These are phyloP conservation scores for Talaromyces nanjingensis DNA, from an alignment of 495 filamentous ascomycete genomes.

Conservation along the genomic window DNA sequence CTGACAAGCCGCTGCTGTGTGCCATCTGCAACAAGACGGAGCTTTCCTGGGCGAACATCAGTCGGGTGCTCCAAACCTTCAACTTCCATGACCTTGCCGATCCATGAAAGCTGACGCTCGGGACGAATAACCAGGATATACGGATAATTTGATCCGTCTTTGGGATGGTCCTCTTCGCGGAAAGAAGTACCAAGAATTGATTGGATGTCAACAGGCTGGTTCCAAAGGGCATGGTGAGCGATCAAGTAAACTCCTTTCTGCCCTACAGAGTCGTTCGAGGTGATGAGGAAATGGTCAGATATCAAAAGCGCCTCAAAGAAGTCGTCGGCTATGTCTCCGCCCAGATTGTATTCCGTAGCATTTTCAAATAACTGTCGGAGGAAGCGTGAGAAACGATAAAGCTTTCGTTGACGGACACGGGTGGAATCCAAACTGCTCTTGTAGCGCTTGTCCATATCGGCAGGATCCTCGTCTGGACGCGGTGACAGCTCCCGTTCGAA, in stretches of 20 bases:
- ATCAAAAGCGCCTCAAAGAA: slow-evolving; percentile 77
- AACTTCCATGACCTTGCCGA: slow-evolving; percentile 65
- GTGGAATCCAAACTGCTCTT: slow-evolving; percentile 93
- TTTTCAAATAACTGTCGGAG: slow-evolving; percentile 92
- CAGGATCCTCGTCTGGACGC: slow-evolving; percentile 69
- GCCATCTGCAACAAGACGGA: slow-evolving; percentile 86
- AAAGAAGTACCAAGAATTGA: slow-evolving; percentile 83
- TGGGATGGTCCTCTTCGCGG: slow-evolving; percentile 60
- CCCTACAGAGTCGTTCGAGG: slow-evolving; percentile 49
- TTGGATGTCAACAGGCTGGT: slow-evolving; percentile 70
- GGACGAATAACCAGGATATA: slow-evolving; percentile 83
- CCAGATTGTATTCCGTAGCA: slow-evolving; percentile 82
- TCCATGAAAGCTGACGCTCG: slow-evolving; percentile 73
- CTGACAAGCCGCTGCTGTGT: slow-evolving; percentile 71
- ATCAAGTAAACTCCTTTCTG: slow-evolving; percentile 75
- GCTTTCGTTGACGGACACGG: slow-evolving; percentile 83
- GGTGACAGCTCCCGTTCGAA: slow-evolving; percentile 88
- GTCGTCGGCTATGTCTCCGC: slow-evolving; percentile 55
- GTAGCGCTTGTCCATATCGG: slow-evolving; percentile 93
- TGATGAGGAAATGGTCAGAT: slow-evolving; percentile 75
- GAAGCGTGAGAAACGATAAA: slow-evolving; percentile 79
- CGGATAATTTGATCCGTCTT: slow-evolving; percentile 61
- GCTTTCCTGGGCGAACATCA: slow-evolving; percentile 78
- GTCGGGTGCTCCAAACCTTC: slow-evolving; percentile 69
- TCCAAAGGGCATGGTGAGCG: slow-evolving; percentile 70